Conservation (phyloP, 2,329 filamentous ascomycete genomes). For the Scytalidium sp. region DNA sequence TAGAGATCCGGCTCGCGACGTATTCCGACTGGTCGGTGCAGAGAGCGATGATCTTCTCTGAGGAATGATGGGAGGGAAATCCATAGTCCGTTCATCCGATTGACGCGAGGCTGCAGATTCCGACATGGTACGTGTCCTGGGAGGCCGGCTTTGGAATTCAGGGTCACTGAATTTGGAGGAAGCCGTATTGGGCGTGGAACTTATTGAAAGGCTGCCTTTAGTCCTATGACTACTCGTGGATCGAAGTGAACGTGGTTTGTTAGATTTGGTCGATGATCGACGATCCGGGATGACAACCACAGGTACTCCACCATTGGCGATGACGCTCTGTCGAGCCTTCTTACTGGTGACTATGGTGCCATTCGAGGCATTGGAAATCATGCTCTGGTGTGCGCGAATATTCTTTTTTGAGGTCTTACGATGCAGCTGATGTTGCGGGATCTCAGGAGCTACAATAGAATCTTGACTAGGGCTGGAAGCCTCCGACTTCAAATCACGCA, state of each 20-base stretch:
- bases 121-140: conserved; percentile 21
- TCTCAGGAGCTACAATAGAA: conserved; percentile 30
- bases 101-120: conserved; percentile 25
- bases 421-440: conserved; percentile 17
- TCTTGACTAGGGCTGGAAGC: conserved; percentile 32
- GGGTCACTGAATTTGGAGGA: conserved; percentile 40
- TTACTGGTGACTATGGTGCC: conserved; percentile 48
- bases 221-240: conserved; percentile 59
- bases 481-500: conserved; percentile 43
- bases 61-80: conserved; percentile 57
- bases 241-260: conserved; percentile 51
- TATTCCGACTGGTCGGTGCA: conserved; percentile 58
- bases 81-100: conserved; percentile 47
- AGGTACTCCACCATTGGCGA: conserved; percentile 58
- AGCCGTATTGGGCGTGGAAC: conserved; percentile 43
- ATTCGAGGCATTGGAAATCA: conserved; percentile 44
- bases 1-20: conserved; percentile 51
- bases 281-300: conserved; percentile 61
- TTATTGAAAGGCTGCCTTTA: conserved; percentile 49
- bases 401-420: conserved; percentile 20
- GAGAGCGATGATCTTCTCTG: conserved; percentile 58
- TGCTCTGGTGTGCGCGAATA: conserved; percentile 32
- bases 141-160: conserved; percentile 38
- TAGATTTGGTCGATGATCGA: conserved; percentile 44
- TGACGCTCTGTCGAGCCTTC: conserved; percentile 55